Conservation (phyloP, 768 basidiomycete genomes). For the Pisolithus microcarpus region DNA sequence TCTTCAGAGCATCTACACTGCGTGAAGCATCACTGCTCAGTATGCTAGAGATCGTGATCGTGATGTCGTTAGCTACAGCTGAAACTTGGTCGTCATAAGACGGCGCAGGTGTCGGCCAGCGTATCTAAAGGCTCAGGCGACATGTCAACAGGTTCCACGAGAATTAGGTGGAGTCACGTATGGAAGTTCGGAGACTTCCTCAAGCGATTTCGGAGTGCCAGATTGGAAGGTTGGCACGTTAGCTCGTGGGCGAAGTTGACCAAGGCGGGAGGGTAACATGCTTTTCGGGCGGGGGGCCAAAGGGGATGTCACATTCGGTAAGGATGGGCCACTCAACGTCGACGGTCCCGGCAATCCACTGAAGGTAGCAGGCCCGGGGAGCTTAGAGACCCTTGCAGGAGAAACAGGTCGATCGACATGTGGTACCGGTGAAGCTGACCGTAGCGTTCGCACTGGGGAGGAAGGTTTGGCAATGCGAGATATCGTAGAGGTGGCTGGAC, state of each 20-base stretch:
- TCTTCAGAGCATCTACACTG: constrained; percentile 92
- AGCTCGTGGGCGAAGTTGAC: constrained; percentile 51
- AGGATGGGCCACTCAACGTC: constrained; percentile 11
- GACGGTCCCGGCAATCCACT: constrained; percentile 10
- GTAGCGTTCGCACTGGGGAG: constrained; percentile 31
- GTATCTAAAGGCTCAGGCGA: constrained; percentile 25
- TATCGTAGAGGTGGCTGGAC: constrained; percentile 34
- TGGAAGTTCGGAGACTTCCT: constrained; percentile 27
- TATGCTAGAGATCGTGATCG: constrained; percentile 81
- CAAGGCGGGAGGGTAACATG: constrained; percentile 69
- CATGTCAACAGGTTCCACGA: constrained; percentile 2
- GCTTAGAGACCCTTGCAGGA: constrained; percentile 40
- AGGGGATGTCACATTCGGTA: constrained; percentile 29
- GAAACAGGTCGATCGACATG: constrained; percentile 41
- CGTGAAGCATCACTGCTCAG: constrained; percentile 78
- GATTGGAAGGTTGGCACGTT: constrained; percentile 13
- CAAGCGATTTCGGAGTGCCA: constrained; percentile 17
- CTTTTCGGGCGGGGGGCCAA: constrained; percentile 52
- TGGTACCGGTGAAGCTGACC: constrained; percentile 34
- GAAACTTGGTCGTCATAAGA: constrained; percentile 17
- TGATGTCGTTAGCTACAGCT: constrained; percentile 49
- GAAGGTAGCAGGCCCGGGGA: constrained; percentile 27
- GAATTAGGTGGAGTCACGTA: constrained; percentile 18
- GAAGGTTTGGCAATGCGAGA: constrained; percentile 39
- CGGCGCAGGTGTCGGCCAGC: constrained; percentile 26